phyloP scores from a whole-genome alignment of 2,329 filamentous ascomycete species.

The Botrytis hyacinthi region DNA sequence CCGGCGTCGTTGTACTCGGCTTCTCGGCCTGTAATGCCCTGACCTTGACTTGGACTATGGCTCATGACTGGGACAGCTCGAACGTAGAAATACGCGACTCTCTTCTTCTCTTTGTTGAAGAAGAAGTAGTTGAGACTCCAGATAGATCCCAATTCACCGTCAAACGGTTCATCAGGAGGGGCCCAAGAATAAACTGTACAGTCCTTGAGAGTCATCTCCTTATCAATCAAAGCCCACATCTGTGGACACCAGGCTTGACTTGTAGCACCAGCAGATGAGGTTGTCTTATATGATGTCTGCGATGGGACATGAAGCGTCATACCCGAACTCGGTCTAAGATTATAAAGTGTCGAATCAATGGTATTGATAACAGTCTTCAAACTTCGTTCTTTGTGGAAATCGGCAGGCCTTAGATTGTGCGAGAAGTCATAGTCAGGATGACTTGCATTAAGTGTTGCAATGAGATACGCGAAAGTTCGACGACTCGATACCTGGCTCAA shows the following conservation, averaged over 20 bases:
- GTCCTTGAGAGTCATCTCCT: slow-evolving; percentile 88
- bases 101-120: slow-evolving; percentile 89
- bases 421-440: slow-evolving; percentile 98
- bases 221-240: slow-evolving; percentile 90
- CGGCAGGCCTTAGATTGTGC: slow-evolving; percentile 79
- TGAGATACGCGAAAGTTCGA: slow-evolving; percentile 91
- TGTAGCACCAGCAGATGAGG: slow-evolving; percentile 43
- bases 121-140: slow-evolving; percentile 98
- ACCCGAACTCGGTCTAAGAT: slow-evolving; percentile 67
- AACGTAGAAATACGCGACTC: slow-evolving; percentile 91
- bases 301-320: slow-evolving; percentile 41
- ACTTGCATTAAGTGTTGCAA: slow-evolving; percentile 92
- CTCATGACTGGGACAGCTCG: slow-evolving; percentile 80
- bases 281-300: slow-evolving; percentile 41
- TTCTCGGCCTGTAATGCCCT: slow-evolving; percentile 36
- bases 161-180: slow-evolving; percentile 85
- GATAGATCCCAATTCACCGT: slow-evolving; percentile 87
- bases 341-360: slow-evolving; percentile 83
- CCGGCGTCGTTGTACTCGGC: slow-evolving; percentile 45
- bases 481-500: slow-evolving; percentile 85
- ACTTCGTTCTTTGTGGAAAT: slow-evolving; percentile 84
- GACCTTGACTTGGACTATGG: slow-evolving; percentile 53
- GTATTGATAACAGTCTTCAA: slow-evolving; percentile 80
- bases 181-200: slow-evolving; percentile 89
- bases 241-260: slow-evolving; percentile 76